Evolutionary conservation across 208 protist genomes (phyloP).

Genomic region (Acanthamoeba royreba): DNA sequence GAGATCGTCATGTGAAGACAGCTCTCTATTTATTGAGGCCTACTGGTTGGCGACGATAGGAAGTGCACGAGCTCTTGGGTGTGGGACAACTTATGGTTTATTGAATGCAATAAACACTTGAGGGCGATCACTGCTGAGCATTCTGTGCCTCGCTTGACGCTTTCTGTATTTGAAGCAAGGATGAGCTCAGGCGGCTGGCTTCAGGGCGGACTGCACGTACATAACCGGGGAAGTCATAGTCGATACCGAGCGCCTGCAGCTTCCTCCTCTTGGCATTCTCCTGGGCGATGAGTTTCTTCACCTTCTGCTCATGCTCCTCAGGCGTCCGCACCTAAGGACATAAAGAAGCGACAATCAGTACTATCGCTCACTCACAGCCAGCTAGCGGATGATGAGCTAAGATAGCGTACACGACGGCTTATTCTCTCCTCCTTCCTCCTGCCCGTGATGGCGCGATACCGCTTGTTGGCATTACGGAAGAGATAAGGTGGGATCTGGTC

Average conservation of each 20-base stretch:
- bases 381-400: no score
- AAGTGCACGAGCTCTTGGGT: no score
- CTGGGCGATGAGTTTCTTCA: neutral
- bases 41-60: no score
- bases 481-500: conserved; percentile 48
- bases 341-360: neutral
- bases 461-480: conserved; percentile 47
- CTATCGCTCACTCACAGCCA: no score
- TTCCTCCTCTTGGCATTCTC: conserved; percentile 52
- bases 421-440: neutral
- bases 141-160: no score
- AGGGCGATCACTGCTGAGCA: no score
- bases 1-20: neutral
- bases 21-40: no score
- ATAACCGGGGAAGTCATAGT: conserved; percentile 68
- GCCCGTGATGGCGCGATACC: neutral
- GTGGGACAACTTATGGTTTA: no score
- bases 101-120: no score
- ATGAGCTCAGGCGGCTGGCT: neutral
- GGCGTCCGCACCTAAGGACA: neutral
- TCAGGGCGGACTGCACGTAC: neutral
- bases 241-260: conserved; percentile 53
- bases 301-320: conserved; percentile 7
- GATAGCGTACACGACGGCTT: neutral
- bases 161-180: neutral